Evolutionary conservation across 2,329 filamentous ascomycete species (phyloP).

Genomic region (Knufia fluminis): DNA sequence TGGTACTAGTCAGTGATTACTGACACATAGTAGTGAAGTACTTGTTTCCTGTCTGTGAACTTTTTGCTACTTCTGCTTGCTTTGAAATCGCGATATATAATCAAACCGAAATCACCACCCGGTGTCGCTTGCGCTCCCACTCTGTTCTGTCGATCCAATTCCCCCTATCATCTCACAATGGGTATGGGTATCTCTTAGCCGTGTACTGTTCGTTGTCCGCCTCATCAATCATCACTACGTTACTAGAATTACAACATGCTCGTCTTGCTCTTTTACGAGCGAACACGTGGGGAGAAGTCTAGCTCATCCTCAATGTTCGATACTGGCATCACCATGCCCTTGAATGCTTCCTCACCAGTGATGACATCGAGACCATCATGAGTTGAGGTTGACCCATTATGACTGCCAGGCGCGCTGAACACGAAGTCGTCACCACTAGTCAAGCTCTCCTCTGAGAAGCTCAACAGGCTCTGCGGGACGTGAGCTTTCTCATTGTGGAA

Average conservation of each 20-base stretch:
- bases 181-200: neutral
- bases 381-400: conserved; percentile 18
- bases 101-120: too few relatives aligned
- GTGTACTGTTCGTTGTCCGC: neutral
- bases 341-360: conserved; percentile 26
- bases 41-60: too few relatives aligned
- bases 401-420: conserved; percentile 20
- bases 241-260: too few relatives aligned
- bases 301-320: conserved; percentile 27
- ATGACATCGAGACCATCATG: conserved; percentile 14
- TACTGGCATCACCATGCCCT: conserved; percentile 30
- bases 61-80: too few relatives aligned
- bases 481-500: conserved; percentile 28
- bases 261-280: too few relatives aligned
- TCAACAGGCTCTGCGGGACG: conserved; percentile 45
- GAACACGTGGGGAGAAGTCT: conserved; percentile 3
- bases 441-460: conserved; percentile 52
- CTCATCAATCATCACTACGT: neutral
- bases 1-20: too few relatives aligned
- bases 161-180: too few relatives aligned
- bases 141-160: too few relatives aligned
- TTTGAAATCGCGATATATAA: too few relatives aligned
- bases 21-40: too few relatives aligned
- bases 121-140: too few relatives aligned
- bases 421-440: conserved; percentile 44